These are phyloP conservation scores for Trichoderma sp. DNA, from an alignment of 2,329 filamentous ascomycete species.

Conservation along the genomic window DNA sequence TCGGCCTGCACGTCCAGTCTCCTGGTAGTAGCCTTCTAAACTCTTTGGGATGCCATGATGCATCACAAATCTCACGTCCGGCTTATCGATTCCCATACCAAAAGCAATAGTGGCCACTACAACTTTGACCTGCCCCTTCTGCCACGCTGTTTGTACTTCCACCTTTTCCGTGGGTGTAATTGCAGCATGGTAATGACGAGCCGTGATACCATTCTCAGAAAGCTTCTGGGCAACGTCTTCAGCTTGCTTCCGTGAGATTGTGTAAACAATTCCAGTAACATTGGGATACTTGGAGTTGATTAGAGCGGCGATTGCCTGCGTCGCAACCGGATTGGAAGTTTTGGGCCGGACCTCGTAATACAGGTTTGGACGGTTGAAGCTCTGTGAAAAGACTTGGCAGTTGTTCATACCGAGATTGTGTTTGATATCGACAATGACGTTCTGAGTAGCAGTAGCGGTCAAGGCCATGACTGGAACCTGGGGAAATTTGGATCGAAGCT, in stretches of 20 bases:
- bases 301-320: slow-evolving; percentile 54
- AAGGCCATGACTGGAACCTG: slow-evolving; percentile 89
- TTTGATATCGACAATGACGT: slow-evolving; percentile 88
- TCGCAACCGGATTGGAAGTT: slow-evolving; percentile 49
- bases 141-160: slow-evolving; percentile 76
- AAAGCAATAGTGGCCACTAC: slow-evolving; percentile 98
- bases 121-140: slow-evolving; percentile 73
- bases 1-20: slow-evolving; percentile 90
- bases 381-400: slow-evolving; percentile 81
- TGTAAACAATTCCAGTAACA: slow-evolving; percentile 90
- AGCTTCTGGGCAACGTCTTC: slow-evolving; percentile 76
- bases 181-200: slow-evolving; percentile 82
- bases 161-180: slow-evolving; percentile 67
- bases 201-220: slow-evolving; percentile 62
- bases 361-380: slow-evolving; percentile 95
- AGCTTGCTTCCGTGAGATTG: slow-evolving; percentile 77
- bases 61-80: slow-evolving; percentile 93
- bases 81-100: slow-evolving; percentile 99
- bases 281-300: slow-evolving; percentile 68
- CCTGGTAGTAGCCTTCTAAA: slow-evolving; percentile 96
- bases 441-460: slow-evolving; percentile 90
- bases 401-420: slow-evolving; percentile 81
- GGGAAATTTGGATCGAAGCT: slow-evolving; percentile 68
- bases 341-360: slow-evolving; percentile 82
- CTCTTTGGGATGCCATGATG: slow-evolving; percentile 93